Evolutionary conservation across 1,284 basidiomycete genomes (phyloP).

Genomic region (Ceratobasidium sp.): DNA sequence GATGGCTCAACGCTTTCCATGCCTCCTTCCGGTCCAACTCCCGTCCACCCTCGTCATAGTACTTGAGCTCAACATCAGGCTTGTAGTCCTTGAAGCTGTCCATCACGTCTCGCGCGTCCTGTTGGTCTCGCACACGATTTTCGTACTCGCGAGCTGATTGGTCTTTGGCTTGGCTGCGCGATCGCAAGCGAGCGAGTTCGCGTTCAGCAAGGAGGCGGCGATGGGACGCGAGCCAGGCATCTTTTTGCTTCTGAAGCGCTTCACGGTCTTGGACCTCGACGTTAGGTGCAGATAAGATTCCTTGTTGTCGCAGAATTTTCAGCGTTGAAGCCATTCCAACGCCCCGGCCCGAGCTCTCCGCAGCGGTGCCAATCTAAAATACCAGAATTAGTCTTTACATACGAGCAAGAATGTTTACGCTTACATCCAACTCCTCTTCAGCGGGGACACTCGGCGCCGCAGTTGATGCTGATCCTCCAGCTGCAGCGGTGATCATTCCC

Average conservation of each 20-base stretch:
- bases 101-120: constrained; percentile 86
- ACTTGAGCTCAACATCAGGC: constrained; percentile 96
- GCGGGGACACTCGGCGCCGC: constrained; percentile 67
- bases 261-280: constrained; percentile 85
- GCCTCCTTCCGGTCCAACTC: constrained; percentile 93
- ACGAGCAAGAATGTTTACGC: constrained; percentile 54
- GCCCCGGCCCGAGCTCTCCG: constrained; percentile 76
- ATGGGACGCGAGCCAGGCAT: constrained; percentile 92
- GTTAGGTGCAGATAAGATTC: constrained; percentile 79
- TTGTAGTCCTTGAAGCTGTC: constrained; percentile 95
- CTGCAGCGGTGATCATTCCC: constrained; percentile 41
- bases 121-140: constrained; percentile 91
- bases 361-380: constrained; percentile 70
- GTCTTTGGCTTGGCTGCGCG: constrained; percentile 88
- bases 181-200: constrained; percentile 82
- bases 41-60: constrained; percentile 97
- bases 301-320: constrained; percentile 90
- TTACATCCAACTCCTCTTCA: constrained; percentile 56
- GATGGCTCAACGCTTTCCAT: constrained; percentile 95
- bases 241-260: constrained; percentile 84
- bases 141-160: constrained; percentile 96
- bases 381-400: neutral
- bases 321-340: constrained; percentile 91
- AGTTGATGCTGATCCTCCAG: constrained; percentile 14
- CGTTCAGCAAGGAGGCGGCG: constrained; percentile 80